A percentile compares a stretch with the other conserved stretches of the same genome.
Conservation (phyloP, 768 basidiomycete genomes). For the Naganishia friedmannii region DNA sequence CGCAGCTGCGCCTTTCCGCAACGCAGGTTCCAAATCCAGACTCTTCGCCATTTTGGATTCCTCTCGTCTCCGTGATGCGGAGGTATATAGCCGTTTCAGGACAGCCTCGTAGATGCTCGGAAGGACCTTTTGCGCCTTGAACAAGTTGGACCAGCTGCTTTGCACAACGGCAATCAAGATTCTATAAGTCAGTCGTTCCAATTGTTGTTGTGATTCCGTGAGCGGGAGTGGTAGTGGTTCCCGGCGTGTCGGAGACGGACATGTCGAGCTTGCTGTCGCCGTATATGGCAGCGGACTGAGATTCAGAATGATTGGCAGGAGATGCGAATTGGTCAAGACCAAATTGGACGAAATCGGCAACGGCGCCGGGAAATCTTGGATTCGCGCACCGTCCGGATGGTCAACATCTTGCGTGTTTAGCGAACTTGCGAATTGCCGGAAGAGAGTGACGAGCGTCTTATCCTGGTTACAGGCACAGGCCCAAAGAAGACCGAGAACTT, state of each 20-base stretch:
- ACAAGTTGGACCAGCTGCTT: conserved; percentile 31
- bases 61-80: neutral
- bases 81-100: conserved; percentile 28
- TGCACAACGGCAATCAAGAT: conserved; percentile 29
- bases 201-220: neutral
- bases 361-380: conserved; percentile 13
- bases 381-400: neutral
- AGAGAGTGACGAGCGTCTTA: conserved; percentile 40
- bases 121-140: conserved; percentile 21
- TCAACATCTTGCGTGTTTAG: neutral
- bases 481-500: conserved; percentile 41
- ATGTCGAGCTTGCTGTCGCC: conserved; percentile 36
- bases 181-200: conserved; percentile 18
- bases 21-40: neutral
- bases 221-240: conserved; percentile 7
- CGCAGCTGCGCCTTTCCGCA: neutral
- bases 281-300: conserved; percentile 28
- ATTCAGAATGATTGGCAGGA: conserved; percentile 37
- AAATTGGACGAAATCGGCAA: conserved; percentile 31
- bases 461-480: conserved; percentile 45
- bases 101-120: conserved; percentile 24
- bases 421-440: conserved; percentile 20
- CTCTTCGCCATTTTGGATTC: neutral
- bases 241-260: conserved; percentile 13
- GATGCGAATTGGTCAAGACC: conserved; percentile 25